A percentile compares a stretch with the other conserved stretches of the same genome.
These are phyloP conservation scores for Boletus insuetus DNA, from an alignment of 768 basidiomycete genomes.

Conservation along the genomic window DNA sequence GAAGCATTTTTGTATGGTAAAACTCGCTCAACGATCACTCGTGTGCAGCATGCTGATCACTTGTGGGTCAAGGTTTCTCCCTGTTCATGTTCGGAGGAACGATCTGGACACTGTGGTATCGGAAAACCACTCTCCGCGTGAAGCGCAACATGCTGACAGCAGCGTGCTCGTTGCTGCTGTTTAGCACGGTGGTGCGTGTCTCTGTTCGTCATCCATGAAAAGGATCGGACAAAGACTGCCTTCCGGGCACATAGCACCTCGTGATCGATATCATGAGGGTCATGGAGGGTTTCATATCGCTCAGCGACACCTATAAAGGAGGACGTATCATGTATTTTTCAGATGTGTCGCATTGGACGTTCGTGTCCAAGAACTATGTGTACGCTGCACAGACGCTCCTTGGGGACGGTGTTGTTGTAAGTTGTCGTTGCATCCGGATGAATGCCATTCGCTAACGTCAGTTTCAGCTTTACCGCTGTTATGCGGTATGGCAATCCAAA, in stretches of 20 bases:
- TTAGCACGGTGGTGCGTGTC: conserved; percentile 31
- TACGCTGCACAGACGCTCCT: conserved; percentile 28
- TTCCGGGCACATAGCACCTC: conserved; percentile 20
- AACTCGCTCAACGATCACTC: not conserved
- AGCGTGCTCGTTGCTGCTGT: conserved; percentile 26
- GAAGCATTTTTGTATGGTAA: conserved; percentile 23
- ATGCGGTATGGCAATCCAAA: conserved; percentile 33
- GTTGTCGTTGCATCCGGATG: not conserved
- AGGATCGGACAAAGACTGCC: not conserved
- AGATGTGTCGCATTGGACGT: conserved; percentile 25
- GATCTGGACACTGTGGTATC: conserved; percentile 21
- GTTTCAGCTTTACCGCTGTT: conserved; percentile 28
- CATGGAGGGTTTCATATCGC: conserved; percentile 25
- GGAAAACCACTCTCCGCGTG: conserved; percentile 4
- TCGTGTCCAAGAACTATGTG: conserved; percentile 25
- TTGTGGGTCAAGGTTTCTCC: conserved; percentile 29
- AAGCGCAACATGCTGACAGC: conserved; percentile 22
- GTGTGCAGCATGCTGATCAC: not conserved
- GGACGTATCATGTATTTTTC: conserved; percentile 26
- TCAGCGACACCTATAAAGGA: conserved; percentile 5
- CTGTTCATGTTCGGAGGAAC: conserved; percentile 35
- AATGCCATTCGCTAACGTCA: not conserved
- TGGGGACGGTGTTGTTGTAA: conserved; percentile 31
- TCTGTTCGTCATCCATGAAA: not conserved
- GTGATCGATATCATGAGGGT: conserved; percentile 24